Evolutionary conservation across 2,329 filamentous ascomycete genomes (phyloP).

Genomic region (Aquanectria penicillioides): DNA sequence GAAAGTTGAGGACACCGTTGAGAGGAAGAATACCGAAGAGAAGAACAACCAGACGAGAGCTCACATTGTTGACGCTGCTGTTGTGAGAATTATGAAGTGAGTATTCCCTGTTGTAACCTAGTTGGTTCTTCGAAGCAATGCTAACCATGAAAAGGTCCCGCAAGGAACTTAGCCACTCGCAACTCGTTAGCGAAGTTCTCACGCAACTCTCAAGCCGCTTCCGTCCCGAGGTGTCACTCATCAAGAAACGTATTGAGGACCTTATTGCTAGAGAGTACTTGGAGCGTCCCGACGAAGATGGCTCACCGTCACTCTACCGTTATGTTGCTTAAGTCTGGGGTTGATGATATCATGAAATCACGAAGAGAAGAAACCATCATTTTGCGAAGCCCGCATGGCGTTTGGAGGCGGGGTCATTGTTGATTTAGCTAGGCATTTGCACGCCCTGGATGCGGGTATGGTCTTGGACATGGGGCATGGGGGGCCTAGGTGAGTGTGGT

Average conservation of each 20-base stretch:
- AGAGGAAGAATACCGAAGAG: constrained; percentile 76
- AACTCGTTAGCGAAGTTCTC: constrained; percentile 77
- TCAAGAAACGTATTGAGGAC: constrained; percentile 84
- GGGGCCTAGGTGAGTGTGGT: background rate
- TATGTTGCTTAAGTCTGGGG: constrained; percentile 69
- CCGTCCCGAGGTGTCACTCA: constrained; percentile 78
- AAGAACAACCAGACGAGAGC: constrained; percentile 78
- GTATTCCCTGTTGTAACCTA: constrained; percentile 45
- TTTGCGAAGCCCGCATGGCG: constrained; percentile 34
- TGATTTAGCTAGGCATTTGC: constrained; percentile 31
- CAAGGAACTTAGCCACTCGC: constrained; percentile 75
- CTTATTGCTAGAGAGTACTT: constrained; percentile 82
- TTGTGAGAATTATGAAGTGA: constrained; percentile 89
- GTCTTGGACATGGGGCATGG: constrained; percentile 33
- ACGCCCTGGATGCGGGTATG: constrained; percentile 10
- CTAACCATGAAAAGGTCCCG: constrained; percentile 66
- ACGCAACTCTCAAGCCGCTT: constrained; percentile 75
- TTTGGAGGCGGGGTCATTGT: constrained; percentile 30
- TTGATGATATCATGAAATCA: constrained; percentile 34
- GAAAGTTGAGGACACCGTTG: constrained; percentile 81
- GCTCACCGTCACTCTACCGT: constrained; percentile 71
- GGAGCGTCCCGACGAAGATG: constrained; percentile 74
- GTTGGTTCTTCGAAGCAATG: background rate
- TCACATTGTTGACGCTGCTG: constrained; percentile 78
- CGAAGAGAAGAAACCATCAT: constrained; percentile 24